These are phyloP conservation scores for Hypericum perforatum DNA, from an alignment of 345 rosid genomes.

Conservation along the genomic window DNA sequence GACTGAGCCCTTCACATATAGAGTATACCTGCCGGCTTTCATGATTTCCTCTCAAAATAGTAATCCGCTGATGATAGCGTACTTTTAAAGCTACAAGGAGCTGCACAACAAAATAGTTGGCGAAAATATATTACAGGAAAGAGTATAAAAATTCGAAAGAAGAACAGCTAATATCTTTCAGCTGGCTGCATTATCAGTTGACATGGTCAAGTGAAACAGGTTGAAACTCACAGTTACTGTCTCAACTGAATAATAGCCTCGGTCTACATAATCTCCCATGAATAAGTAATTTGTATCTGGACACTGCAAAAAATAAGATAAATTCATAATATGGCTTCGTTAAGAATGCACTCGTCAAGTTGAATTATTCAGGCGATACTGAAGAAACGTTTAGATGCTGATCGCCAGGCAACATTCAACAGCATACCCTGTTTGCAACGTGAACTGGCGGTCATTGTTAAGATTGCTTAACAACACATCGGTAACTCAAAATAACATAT, in stretches of 20 bases:
- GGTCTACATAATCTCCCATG: conserved; percentile 97
- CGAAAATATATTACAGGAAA: conserved; percentile 1
- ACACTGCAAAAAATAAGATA: conserved; percentile 35
- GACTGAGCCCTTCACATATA: background rate
- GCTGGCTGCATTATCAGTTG: background rate
- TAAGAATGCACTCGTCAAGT: no score
- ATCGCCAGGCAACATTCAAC: no score
- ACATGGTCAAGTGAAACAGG: background rate
- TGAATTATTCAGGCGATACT: no score
- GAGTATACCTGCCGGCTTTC: conserved; percentile 92
- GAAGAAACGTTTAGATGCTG: no score
- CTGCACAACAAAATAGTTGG: conserved; percentile 27
- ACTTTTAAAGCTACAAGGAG: conserved; percentile 83
- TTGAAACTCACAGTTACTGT: conserved; percentile 66
- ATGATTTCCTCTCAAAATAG: conserved; percentile 95
- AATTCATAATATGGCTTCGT: background rate
- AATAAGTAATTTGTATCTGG: conserved; percentile 92
- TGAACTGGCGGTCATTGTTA: no score
- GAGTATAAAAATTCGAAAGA: background rate
- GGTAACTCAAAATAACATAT: no score
- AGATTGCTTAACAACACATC: no score
- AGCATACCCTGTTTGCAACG: no score
- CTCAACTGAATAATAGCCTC: conserved; percentile 95
- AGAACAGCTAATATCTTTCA: background rate
- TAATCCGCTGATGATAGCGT: conserved; percentile 74